These are phyloP conservation scores for Bruguiera sexangula DNA, from an alignment of 345 rosid species.

Conservation along the genomic window DNA sequence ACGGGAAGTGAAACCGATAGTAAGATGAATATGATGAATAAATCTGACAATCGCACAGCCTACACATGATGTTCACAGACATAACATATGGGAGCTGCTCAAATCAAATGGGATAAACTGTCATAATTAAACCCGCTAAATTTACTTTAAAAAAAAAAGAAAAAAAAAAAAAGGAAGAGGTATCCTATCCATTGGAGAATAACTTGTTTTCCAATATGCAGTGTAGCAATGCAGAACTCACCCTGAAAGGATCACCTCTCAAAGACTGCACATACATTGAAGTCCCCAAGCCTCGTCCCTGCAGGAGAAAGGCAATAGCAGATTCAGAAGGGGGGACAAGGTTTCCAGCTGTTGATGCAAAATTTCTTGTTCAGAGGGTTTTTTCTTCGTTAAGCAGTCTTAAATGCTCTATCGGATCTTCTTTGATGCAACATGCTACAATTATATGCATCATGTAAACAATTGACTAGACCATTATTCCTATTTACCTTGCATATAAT, in stretches of 20 bases:
- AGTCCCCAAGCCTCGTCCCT: conserved; percentile 58
- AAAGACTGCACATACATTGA: conserved; percentile 91
- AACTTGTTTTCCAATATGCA: neutral
- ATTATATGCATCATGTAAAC: neutral
- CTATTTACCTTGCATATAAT: neutral
- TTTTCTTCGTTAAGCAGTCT: neutral
- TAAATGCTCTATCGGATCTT: neutral
- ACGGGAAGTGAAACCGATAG: neutral
- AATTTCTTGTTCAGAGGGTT: neutral
- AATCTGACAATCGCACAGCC: conserved; percentile 1
- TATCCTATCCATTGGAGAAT: neutral
- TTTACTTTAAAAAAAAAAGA: no score
- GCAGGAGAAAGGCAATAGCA: conserved; percentile 23
- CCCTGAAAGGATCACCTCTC: conserved; percentile 92
- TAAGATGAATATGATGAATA: neutral
- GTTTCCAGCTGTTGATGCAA: neutral
- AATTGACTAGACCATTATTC: neutral
- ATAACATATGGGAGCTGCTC: conserved; percentile 4
- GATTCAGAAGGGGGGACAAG: neutral
- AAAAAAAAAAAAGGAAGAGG: no score
- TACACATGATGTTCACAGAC: neutral
- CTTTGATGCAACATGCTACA: neutral
- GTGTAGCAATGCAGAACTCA: conserved; percentile 34
- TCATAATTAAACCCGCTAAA: no score
- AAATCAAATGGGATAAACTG: neutral